phyloP scores from a whole-genome alignment of 2,329 filamentous ascomycete genomes.

The Aspergillus fumigatiaffinis region DNA sequence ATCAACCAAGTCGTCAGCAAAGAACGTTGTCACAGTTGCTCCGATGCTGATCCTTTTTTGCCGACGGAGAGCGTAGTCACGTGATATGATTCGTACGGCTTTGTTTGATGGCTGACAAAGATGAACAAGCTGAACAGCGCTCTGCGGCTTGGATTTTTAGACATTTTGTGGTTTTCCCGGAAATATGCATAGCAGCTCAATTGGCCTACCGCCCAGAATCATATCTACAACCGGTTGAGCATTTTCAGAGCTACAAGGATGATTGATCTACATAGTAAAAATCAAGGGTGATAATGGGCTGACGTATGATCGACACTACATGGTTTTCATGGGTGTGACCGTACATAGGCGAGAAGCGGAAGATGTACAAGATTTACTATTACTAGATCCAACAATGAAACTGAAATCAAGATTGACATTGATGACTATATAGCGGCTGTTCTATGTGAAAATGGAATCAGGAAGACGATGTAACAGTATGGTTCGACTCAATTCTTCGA shows the following conservation, averaged over 20 bases:
- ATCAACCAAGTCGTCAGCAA: slow-evolving; percentile 7
- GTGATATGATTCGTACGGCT: neutral
- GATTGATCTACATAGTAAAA: neutral
- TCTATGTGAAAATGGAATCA: neutral
- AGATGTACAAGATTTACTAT: neutral
- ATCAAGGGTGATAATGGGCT: neutral
- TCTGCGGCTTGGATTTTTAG: neutral
- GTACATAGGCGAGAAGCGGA: neutral
- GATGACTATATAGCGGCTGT: neutral
- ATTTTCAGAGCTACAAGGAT: neutral
- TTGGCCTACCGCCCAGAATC: neutral
- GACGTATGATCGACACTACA: neutral
- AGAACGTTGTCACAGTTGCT: neutral
- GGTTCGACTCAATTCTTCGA: neutral
- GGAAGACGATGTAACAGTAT: neutral
- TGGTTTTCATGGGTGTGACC: neutral
- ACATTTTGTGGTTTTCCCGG: neutral
- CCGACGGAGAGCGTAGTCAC: neutral
- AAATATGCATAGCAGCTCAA: neutral
- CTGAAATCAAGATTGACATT: neutral
- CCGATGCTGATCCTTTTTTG: neutral
- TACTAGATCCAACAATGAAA: neutral
- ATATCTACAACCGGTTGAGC: neutral
- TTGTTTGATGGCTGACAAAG: neutral
- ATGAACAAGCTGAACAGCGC: neutral